phyloP scores from a whole-genome alignment of 441 rosid genomes.

The Pelargonium fulgidum region DNA sequence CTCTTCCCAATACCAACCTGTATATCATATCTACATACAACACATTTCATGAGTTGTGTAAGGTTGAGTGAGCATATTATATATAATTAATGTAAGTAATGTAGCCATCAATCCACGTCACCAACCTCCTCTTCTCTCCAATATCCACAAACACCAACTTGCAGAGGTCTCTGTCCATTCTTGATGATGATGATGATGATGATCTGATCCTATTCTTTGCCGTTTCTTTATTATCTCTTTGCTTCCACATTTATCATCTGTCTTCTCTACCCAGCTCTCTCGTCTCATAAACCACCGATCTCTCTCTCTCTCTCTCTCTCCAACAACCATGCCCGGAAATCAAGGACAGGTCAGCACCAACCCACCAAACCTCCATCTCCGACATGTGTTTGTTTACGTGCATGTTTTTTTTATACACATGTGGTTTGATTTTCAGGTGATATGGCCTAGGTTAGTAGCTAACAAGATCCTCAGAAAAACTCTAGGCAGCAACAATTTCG shows the following conservation, averaged over 20 bases:
- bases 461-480: constrained; percentile 60
- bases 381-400: neutral
- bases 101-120: constrained; percentile 41
- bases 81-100: neutral
- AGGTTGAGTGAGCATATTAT: neutral
- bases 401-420: neutral
- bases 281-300: no score
- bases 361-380: no score
- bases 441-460: constrained; percentile 84
- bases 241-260: constrained; percentile 5
- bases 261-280: neutral
- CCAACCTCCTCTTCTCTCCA: constrained; percentile 10
- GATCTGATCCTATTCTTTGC: constrained; percentile 20
- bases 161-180: constrained; percentile 38
- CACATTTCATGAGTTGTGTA: neutral
- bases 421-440: constrained; percentile 32
- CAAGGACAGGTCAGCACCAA: constrained; percentile 37
- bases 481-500: constrained; percentile 63
- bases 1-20: no score
- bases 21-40: no score
- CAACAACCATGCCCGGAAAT: constrained; percentile 35
- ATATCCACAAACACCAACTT: constrained; percentile 31
- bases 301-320: constrained; percentile 14
- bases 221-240: constrained; percentile 20
- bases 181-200: constrained; percentile 4